Evolutionary conservation across 2,329 filamentous ascomycete species (phyloP).

Genomic region (Lecanosticta acicola): DNA sequence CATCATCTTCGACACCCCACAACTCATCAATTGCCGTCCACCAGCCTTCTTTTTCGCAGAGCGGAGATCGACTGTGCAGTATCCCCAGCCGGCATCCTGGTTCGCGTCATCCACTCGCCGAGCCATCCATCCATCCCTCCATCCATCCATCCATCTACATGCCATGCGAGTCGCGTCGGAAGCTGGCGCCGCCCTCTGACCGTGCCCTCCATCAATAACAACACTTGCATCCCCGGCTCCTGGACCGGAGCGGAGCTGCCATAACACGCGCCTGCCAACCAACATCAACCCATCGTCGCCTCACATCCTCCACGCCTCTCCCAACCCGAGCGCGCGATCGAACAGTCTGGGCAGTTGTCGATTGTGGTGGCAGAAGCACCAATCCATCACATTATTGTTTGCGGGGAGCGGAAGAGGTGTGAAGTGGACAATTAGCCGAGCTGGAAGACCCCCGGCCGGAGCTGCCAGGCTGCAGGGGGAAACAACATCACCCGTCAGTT

Average conservation of each 20-base stretch:
- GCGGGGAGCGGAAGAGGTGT: neutral
- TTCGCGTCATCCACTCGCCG: neutral
- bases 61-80: neutral
- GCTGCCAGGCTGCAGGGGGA: slow-evolving; percentile 4
- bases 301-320: no score
- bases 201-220: neutral
- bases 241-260: no score
- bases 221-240: neutral
- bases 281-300: no score
- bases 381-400: neutral
- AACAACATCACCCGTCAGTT: neutral
- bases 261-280: no score
- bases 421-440: neutral
- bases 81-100: neutral
- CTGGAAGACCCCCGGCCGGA: neutral
- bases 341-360: no score
- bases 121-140: no score
- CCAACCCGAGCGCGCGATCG: no score
- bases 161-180: slow-evolving; percentile 2
- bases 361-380: no score
- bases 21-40: no score
- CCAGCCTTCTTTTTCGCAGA: neutral
- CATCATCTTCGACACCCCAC: no score
- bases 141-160: neutral
- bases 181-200: neutral